Base-by-base conservation (phyloP, 768 basidiomycete genomes). In the Lepiota brunneoincarnata region DNA sequence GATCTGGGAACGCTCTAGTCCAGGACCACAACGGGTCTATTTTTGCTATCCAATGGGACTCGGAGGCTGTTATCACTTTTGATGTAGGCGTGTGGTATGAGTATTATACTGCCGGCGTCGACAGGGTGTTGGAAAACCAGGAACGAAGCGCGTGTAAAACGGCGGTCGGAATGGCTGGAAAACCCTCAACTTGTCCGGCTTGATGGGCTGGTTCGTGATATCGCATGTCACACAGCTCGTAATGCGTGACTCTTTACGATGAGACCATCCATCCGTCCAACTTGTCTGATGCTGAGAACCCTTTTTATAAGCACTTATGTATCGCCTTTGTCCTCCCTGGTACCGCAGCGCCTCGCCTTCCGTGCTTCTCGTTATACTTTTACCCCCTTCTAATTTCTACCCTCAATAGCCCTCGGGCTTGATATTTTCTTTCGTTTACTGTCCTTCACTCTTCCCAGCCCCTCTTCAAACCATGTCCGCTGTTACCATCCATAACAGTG, bases 401-500 rank as follows among this genome's bases (percentile, higher is more conserved):
- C 21, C 51, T 47, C 46, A 51, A 46, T 35, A 28, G 52, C 52
- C 54, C 40, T 28, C 44, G 44, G 21, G 51, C 58, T 57, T 47
- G 50, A 51, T 50, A 49, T 58, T 50, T 42, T 55, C 37, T 46
- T 11, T 51, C 49, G 14, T n/a, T 36, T 26, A 47, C 47, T 36
- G 31, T 42, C 38, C 34, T 38, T 21, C 56, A 42, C 4, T 51
- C 49, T 6, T 42, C 39, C 7, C 34, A 26, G 18, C 36, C 47
- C 17, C 47, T 49, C 49, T n/a, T n/a, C n/a, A n/a, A n/a, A 60
- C 31, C 43, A 64, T 67, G 64, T 57, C 69, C 10, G 63, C 67
- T n/a, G 66, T 80, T 48, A 76, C 75, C 28, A 70, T 79, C 42
- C 74, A 75, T 51, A 78, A 76, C 64, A 76, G 81, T 65, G 88